Evolutionary conservation across 176 grass and related monocot species (phyloP).

Genomic region (Dactylis glomerata): DNA sequence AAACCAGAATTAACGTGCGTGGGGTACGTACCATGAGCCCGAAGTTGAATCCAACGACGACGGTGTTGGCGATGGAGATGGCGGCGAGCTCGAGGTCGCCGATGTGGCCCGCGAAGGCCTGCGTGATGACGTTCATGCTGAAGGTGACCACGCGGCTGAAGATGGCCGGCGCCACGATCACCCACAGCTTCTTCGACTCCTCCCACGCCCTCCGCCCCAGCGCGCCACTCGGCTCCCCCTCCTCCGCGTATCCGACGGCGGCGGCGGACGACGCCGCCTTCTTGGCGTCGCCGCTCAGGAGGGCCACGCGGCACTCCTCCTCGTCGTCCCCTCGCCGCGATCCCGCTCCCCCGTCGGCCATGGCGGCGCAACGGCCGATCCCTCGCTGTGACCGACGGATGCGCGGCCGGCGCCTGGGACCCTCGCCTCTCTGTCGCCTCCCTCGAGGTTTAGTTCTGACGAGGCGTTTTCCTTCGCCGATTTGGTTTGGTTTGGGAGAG

Average conservation of each 20-base stretch:
- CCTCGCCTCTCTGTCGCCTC: no score
- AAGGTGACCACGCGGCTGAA: slow-evolving; percentile 83
- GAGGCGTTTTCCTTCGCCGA: background rate
- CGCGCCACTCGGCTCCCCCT: no score
- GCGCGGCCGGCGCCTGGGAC: background rate
- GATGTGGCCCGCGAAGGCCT: slow-evolving; percentile 95
- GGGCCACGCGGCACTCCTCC: slow-evolving; percentile 16
- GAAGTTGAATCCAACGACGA: slow-evolving; percentile 93
- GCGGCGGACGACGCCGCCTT: background rate
- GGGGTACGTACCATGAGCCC: slow-evolving; percentile 64
- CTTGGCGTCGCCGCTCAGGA: slow-evolving; percentile 19
- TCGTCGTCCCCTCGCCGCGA: slow-evolving; percentile 3
- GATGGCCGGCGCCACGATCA: slow-evolving; percentile 87
- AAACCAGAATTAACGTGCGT: no score
- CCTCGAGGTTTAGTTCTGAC: background rate
- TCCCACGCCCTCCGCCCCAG: slow-evolving; percentile 36
- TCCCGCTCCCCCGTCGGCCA: background rate
- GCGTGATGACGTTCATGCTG: slow-evolving; percentile 97
- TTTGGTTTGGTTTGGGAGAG: background rate
- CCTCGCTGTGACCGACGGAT: no score
- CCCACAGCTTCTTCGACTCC: slow-evolving; percentile 87
- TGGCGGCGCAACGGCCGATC: background rate
- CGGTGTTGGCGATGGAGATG: slow-evolving; percentile 92
- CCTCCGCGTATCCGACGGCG: background rate
- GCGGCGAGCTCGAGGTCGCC: slow-evolving; percentile 94